Base-by-base conservation (phyloP, 305 asterid genomes). In the Fraxinus sp. region DNA sequence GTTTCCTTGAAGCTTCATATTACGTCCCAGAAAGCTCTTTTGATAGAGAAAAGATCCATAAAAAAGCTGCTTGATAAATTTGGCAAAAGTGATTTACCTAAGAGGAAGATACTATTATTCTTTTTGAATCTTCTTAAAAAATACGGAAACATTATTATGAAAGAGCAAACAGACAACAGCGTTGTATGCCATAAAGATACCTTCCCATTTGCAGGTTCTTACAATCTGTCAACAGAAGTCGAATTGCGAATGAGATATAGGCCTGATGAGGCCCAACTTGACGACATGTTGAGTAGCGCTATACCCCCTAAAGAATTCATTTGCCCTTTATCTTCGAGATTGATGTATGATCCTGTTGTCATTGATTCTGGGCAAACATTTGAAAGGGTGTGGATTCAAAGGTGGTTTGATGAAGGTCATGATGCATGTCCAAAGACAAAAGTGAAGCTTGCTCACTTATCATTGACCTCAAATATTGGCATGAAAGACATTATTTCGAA, bases 11-110 rank as follows among this genome's bases (percentile, higher is more conserved):
- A 33, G 62, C 97, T 96, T 49, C 91, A 36, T 64, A 91, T 96
- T 76, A 88, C 90, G n/a, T 92, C 99, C 87, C 91, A 89, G 74
- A 92, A 81, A 82, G 88, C 91, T 57, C 82, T 96, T 46, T 20
- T 93, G 86, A 88, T 88, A 71, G 99, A 96, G 85, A 91, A 86
- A 89, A 85, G 96, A 86, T 91, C 92, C 77, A 90, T 94, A 85
- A 89, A 80, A 77, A 96, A 83, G 85, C 84, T 90, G 73, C 88
- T 92, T 6, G 86, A 91, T 68, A 86, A 90, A 70, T 52, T 87
- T 64, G 92, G 89, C n/a, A 89, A 87, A 72, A 84, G 32, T 10
- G 88, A 92, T 39, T 89, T 84, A 14, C 20, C 75, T 36, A 96
- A 92, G 90, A 90, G 83, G 86, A 89, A 86, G 76, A 92, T 96